A percentile compares a stretch with the other conserved stretches of the same genome.
These are phyloP conservation scores for Epichloe baconii DNA, from an alignment of 2,329 filamentous ascomycete species.

Conservation along the genomic window DNA sequence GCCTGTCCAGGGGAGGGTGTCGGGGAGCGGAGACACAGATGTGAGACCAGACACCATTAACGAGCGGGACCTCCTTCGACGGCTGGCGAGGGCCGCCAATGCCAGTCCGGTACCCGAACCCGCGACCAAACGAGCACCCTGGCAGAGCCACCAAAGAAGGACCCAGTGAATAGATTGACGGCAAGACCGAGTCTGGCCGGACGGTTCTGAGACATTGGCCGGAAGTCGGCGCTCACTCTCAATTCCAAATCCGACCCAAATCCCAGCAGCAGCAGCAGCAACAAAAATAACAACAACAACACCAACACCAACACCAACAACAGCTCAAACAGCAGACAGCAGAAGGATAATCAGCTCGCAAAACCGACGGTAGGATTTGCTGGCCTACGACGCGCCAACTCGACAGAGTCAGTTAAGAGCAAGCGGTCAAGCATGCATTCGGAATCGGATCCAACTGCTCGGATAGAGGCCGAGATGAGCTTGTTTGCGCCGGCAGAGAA, in stretches of 20 bases:
- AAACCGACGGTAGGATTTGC: constrained; percentile 34
- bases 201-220: constrained; percentile 9
- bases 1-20: not conserved
- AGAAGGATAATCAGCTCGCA: constrained; percentile 12
- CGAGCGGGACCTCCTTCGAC: constrained; percentile 35
- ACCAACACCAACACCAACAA: not conserved
- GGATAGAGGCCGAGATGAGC: constrained; percentile 42
- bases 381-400: constrained; percentile 28
- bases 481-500: constrained; percentile 42
- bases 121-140: constrained; percentile 11
- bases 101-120: constrained; percentile 26
- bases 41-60: not conserved
- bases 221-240: constrained; percentile 3
- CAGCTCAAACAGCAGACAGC: constrained; percentile 4
- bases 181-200: constrained; percentile 8
- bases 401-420: constrained; percentile 33
- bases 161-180: not conserved
- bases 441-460: constrained; percentile 40
- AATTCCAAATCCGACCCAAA: not conserved
- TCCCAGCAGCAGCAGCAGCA: not conserved
- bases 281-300: too few species aligned
- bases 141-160: not conserved
- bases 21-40: not conserved
- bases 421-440: constrained; percentile 37
- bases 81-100: constrained; percentile 34